Percentiles rank a stretch among this genome's conserved stretches.
phyloP scores from a whole-genome alignment of 2,329 filamentous ascomycete species.

The Colletotrichum sp. region DNA sequence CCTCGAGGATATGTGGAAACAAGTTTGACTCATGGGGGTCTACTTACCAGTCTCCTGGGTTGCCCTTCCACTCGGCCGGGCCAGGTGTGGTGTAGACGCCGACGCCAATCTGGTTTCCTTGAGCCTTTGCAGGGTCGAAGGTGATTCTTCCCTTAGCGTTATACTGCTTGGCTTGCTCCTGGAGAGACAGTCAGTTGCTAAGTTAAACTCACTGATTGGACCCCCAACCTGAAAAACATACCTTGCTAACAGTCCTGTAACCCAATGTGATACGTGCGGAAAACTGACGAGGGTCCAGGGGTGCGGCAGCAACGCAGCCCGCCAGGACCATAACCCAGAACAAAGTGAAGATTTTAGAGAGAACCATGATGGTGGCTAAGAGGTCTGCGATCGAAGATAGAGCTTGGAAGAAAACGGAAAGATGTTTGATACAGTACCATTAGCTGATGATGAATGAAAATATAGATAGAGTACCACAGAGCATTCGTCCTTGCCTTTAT shows the following conservation, averaged over 20 bases:
- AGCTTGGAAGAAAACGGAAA: not conserved
- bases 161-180: too few species aligned
- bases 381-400: not conserved
- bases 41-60: too few species aligned
- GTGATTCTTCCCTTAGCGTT: too few species aligned
- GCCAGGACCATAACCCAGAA: not conserved
- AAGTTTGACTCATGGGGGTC: fast-evolving
- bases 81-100: too few species aligned
- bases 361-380: not conserved
- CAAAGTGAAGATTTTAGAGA: not conserved
- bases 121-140: too few species aligned
- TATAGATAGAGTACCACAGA: not conserved
- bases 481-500: fast-evolving
- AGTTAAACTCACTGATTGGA: too few species aligned
- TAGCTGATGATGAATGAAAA: not conserved
- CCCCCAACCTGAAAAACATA: too few species aligned
- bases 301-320: not conserved
- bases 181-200: fast-evolving
- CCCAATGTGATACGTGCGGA: not conserved
- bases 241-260: not conserved
- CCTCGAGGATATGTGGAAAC: fast-evolving
- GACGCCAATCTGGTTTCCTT: too few species aligned
- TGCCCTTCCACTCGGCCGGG: too few species aligned
- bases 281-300: not conserved
- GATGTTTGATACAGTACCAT: fast-evolving